Base-by-base conservation (phyloP, 2,329 filamentous ascomycete genomes). In the Ophiocordyceps robertsii region DNA sequence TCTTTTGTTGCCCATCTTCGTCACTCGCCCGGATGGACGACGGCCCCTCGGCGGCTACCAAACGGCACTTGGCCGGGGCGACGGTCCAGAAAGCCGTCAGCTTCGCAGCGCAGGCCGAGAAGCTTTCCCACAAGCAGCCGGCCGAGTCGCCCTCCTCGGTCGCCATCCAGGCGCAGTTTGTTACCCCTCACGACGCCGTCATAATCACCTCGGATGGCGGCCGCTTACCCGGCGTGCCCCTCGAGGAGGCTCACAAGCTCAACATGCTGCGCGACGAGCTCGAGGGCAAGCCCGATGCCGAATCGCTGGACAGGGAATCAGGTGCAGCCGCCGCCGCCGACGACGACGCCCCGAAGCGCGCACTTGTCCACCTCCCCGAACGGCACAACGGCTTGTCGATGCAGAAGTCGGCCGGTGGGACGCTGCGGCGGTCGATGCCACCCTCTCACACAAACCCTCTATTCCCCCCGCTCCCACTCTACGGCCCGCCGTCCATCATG, bases 401-500 rank as follows among this genome's bases (percentile, higher is more conserved):
- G 43, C 57, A 69, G 46, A 66, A 66, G 43, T 65, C 69, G 4
- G 64, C 67, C 30, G 69, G 67, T 21, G 66, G 61, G 12, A 68
- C 68, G 14, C 50, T 76, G 16, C 59, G 62, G 37, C 63, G 57
- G 44, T 56, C 69, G 13, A 71, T 70, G 62, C 80, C 82, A 0
- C 77, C 79, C 1, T 79, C 79, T 8, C 73, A 77, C 48, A 89
- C 84, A 2, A 81, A 89, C 50, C 83, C 85, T 3, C 65, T 94
- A 6, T 95, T 95, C 50, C 88, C 88, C 6, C 84, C 86, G 2
- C 61, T 95, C 9, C 88, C 88, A 0, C 66, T 86, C 1, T 95
- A 94, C 52, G 84, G 84, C 0, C 82, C 86, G 1, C 79, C 87
- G 0, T 80, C 82, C 1, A 41, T 74, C 1, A 44, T 81, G n/a